Conservation (phyloP, 2,329 filamentous ascomycete species). For the Ophiostoma populinum region DNA sequence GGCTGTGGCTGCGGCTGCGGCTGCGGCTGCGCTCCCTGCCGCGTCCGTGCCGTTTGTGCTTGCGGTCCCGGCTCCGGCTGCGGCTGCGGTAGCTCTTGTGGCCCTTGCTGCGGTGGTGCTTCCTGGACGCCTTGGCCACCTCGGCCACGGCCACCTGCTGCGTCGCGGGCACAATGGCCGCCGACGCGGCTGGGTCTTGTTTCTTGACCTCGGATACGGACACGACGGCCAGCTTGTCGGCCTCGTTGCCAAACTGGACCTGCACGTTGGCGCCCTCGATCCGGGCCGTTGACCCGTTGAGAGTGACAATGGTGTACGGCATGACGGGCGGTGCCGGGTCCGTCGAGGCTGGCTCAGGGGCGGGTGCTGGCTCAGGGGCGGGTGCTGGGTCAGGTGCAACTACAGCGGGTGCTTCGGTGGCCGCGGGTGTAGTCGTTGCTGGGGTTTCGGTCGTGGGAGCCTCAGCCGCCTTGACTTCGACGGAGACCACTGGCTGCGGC, state of each 20-base stretch:
- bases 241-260: slow-evolving; percentile 1
- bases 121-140: not conserved
- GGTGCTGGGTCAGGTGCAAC: not conserved
- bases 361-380: not conserved
- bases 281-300: not conserved
- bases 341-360: not conserved
- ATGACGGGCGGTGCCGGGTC: not conserved
- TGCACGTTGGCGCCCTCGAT: not conserved
- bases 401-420: not conserved
- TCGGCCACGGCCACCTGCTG: not conserved
- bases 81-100: not conserved
- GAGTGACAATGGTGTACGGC: slow-evolving; percentile 2
- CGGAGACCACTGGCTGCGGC: too few relatives aligned
- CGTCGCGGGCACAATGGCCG: too few relatives aligned
- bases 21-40: not conserved
- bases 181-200: not conserved
- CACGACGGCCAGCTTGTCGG: slow-evolving; percentile 1
- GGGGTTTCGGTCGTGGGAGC: not conserved
- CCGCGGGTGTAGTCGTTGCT: not conserved
- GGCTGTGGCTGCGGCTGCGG: not conserved
- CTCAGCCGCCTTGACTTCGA: not conserved
- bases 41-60: not conserved
- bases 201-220: not conserved
- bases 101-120: not conserved
- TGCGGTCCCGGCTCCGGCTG: not conserved